Conservation (phyloP, 805 yeast genomes). For the Yamadazyma paraphyllophila region DNA sequence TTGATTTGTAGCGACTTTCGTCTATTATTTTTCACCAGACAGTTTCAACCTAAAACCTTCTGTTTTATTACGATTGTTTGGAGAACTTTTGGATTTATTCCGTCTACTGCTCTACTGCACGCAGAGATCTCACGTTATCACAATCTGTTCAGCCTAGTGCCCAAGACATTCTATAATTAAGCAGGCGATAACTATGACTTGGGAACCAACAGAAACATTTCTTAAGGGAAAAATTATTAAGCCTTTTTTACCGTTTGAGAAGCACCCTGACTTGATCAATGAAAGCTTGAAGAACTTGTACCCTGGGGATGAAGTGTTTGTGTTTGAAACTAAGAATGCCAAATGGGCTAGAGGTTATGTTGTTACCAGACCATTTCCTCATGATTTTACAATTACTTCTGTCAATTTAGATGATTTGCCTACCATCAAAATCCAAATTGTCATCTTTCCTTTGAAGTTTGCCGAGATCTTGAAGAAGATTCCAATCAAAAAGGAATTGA, state of each 20-base stretch:
- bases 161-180: too few species aligned
- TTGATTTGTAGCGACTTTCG: conserved; percentile 5
- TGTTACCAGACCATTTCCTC: conserved; percentile 65
- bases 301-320: conserved; percentile 75
- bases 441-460: conserved; percentile 59
- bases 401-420: conserved; percentile 64
- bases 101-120: too few species aligned
- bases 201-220: conserved; percentile 38
- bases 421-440: conserved; percentile 50
- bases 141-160: too few species aligned
- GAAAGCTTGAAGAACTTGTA: conserved; percentile 51
- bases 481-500: conserved; percentile 31
- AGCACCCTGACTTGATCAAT: conserved; percentile 37
- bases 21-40: conserved; percentile 3
- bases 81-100: background rate
- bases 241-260: conserved; percentile 42
- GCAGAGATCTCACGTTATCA: too few species aligned
- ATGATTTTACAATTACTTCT: conserved; percentile 61
- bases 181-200: conserved; percentile 22
- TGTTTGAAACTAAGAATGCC: conserved; percentile 60
- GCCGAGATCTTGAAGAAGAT: conserved; percentile 45
- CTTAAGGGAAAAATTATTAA: conserved; percentile 37
- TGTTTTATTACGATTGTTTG: background rate
- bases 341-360: conserved; percentile 83
- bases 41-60: background rate